phyloP scores from a whole-genome alignment of 805 yeast species.

The Vanderwaltozyma yarrowii region DNA sequence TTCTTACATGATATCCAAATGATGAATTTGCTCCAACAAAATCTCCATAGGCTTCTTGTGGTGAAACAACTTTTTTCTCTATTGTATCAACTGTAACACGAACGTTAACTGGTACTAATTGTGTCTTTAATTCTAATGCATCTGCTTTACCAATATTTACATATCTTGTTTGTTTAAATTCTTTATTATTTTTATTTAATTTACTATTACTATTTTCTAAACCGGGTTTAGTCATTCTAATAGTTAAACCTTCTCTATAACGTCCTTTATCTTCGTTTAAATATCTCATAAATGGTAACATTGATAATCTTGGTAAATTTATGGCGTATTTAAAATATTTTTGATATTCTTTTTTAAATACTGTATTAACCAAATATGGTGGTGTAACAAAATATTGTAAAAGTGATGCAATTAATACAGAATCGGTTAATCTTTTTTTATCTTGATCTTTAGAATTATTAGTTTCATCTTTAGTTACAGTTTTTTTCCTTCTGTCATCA shows the following conservation, averaged over 20 bases:
- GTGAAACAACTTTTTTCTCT: slow-evolving; percentile 54
- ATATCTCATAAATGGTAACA: slow-evolving; percentile 61
- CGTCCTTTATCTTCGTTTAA: slow-evolving; percentile 31
- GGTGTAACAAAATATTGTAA: slow-evolving; percentile 81
- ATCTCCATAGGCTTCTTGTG: slow-evolving; percentile 57
- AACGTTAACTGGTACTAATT: slow-evolving; percentile 64
- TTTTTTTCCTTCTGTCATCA: slow-evolving; percentile 13
- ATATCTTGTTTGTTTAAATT: slow-evolving; percentile 53
- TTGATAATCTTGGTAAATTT: slow-evolving; percentile 59
- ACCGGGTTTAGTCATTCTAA: slow-evolving; percentile 32
- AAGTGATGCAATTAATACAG: slow-evolving; percentile 53
- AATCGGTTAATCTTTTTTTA: slow-evolving; percentile 22
- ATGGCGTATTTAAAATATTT: slow-evolving; percentile 52
- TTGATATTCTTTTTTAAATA: slow-evolving; percentile 41
- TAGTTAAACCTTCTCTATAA: slow-evolving; percentile 52
- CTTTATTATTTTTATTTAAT: slow-evolving; percentile 31
- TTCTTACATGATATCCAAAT: slow-evolving; percentile 67
- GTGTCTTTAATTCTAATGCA: slow-evolving; percentile 45
- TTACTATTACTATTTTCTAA: slow-evolving; percentile 7
- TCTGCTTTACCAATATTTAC: slow-evolving; percentile 64
- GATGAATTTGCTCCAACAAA: slow-evolving; percentile 47
- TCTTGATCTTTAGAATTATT: slow-evolving; percentile 6
- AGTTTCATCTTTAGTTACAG: slow-evolving; percentile 1
- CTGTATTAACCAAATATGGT: slow-evolving; percentile 57
- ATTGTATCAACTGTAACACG: slow-evolving; percentile 71